Percentiles rank a stretch among this genome's conserved stretches.
These are phyloP conservation scores for Exophiala xenobiotica DNA, from an alignment of 2,329 filamentous ascomycete genomes.

Conservation along the genomic window DNA sequence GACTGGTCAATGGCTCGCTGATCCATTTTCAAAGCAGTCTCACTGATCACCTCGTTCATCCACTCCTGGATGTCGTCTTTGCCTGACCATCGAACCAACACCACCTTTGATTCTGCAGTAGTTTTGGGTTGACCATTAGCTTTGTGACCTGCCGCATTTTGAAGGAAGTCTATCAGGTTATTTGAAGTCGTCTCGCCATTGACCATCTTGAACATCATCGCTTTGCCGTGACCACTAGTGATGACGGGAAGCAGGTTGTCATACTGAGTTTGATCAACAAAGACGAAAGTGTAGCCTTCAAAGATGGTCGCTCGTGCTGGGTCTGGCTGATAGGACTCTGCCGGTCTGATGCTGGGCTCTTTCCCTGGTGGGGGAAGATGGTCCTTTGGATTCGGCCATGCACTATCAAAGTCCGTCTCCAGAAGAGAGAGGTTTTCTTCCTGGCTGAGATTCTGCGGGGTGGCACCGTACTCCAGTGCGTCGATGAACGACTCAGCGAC, in stretches of 20 bases:
- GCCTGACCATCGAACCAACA: slow-evolving; percentile 71
- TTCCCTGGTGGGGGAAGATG: slow-evolving; percentile 72
- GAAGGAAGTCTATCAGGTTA: slow-evolving; percentile 77
- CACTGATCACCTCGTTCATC: slow-evolving; percentile 67
- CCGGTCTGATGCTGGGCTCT: slow-evolving; percentile 69
- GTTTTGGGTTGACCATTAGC: slow-evolving; percentile 62
- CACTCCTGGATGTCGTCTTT: slow-evolving; percentile 61
- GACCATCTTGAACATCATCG: slow-evolving; percentile 63
- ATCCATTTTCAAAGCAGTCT: slow-evolving; percentile 69
- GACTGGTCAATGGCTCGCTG: slow-evolving; percentile 84
- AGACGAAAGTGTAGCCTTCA: slow-evolving; percentile 83
- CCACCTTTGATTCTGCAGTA: slow-evolving; percentile 65
- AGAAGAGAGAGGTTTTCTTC: slow-evolving; percentile 57
- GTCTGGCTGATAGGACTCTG: slow-evolving; percentile 72
- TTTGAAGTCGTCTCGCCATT: slow-evolving; percentile 65
- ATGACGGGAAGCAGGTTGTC: slow-evolving; percentile 73
- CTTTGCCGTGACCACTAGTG: slow-evolving; percentile 78
- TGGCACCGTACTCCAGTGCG: slow-evolving; percentile 64
- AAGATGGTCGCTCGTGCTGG: slow-evolving; percentile 68
- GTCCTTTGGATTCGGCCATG: slow-evolving; percentile 73
- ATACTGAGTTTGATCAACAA: slow-evolving; percentile 74
- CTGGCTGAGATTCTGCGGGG: slow-evolving; percentile 50
- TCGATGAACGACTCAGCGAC: slow-evolving; percentile 73
- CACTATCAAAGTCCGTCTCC: slow-evolving; percentile 73
- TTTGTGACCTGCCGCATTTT: slow-evolving; percentile 71